A percentile compares a stretch with the other conserved stretches of the same genome.
These are phyloP conservation scores for Wallacemonas sp. DNA, from an alignment of 208 protist species.

Conservation along the genomic window DNA sequence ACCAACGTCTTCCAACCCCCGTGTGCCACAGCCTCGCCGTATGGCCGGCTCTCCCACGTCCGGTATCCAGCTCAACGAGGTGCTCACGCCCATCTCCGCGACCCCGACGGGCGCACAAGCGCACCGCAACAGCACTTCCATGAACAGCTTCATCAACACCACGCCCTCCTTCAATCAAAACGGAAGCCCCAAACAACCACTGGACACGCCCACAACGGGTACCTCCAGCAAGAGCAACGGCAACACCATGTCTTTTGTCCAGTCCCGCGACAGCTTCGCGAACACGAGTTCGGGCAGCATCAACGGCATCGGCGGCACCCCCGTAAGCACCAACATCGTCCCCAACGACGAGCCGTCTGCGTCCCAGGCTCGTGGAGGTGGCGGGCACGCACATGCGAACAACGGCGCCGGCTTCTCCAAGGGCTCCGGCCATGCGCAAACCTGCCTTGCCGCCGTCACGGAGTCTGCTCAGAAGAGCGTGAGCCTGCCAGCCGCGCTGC, in stretches of 20 bases:
- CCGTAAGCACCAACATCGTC: conserved; percentile 25
- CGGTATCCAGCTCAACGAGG: not conserved
- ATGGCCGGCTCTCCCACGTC: not conserved
- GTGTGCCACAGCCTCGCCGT: conserved; percentile 11
- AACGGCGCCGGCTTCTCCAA: conserved; percentile 9
- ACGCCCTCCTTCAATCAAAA: conserved; percentile 1
- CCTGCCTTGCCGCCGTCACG: no score
- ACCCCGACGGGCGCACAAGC: not conserved
- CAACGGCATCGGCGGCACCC: conserved; percentile 17
- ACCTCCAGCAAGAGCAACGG: conserved; percentile 10
- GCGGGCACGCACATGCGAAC: conserved; percentile 18
- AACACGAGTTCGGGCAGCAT: conserved; percentile 9
- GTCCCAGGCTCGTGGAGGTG: no score
- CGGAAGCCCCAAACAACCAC: not conserved
- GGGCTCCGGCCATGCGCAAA: no score
- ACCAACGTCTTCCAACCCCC: not conserved
- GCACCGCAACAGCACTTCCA: not conserved
- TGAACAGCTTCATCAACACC: conserved; percentile 2
- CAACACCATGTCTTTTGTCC: not conserved
- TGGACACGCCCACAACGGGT: conserved; percentile 11
- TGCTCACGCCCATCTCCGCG: not conserved
- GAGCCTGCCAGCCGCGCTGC: not conserved
- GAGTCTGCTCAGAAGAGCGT: not conserved
- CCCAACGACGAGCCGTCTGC: conserved; percentile 21
- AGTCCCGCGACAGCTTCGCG: conserved; percentile 8